phyloP scores from a whole-genome alignment of 768 basidiomycete species.

The Paxillus ammoniavirescens region DNA sequence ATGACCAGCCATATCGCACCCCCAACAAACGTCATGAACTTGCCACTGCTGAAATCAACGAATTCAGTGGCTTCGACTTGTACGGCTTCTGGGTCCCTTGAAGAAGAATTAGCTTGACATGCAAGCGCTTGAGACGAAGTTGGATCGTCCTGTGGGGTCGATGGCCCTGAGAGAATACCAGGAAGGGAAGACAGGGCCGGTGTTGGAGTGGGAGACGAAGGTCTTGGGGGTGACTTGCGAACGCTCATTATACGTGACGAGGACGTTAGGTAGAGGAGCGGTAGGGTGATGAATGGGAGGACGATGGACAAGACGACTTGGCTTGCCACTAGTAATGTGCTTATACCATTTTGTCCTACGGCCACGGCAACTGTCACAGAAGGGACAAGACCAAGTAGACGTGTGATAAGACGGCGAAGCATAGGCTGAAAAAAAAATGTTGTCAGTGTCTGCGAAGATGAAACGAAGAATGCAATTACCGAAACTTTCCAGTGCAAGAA shows the following conservation, averaged over 20 bases:
- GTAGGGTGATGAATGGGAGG: constrained; percentile 83
- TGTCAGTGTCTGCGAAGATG: constrained; percentile 27
- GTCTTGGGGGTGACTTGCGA: constrained; percentile 24
- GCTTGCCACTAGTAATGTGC: constrained; percentile 76
- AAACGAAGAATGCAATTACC: constrained; percentile 36
- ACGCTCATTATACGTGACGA: constrained; percentile 69
- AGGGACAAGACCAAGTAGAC: constrained; percentile 79
- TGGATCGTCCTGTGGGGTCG: neutral
- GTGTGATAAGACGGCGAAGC: constrained; percentile 78
- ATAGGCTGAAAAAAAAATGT: constrained; percentile 47
- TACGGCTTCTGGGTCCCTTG: constrained; percentile 3
- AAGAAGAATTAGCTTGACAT: neutral
- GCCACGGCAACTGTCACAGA: constrained; percentile 75
- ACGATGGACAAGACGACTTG: constrained; percentile 85
- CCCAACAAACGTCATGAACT: constrained; percentile 48
- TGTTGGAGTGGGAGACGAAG: neutral
- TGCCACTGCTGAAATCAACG: constrained; percentile 66
- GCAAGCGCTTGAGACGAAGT: neutral
- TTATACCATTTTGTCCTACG: constrained; percentile 67
- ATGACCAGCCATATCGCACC: constrained; percentile 63
- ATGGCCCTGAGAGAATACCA: no score
- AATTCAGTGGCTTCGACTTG: constrained; percentile 28
- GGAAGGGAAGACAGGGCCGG: neutral
- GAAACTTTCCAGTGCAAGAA: constrained; percentile 86
- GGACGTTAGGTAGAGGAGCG: constrained; percentile 73